phyloP scores from a whole-genome alignment of 768 basidiomycete genomes.

The Collybia mongolica region DNA sequence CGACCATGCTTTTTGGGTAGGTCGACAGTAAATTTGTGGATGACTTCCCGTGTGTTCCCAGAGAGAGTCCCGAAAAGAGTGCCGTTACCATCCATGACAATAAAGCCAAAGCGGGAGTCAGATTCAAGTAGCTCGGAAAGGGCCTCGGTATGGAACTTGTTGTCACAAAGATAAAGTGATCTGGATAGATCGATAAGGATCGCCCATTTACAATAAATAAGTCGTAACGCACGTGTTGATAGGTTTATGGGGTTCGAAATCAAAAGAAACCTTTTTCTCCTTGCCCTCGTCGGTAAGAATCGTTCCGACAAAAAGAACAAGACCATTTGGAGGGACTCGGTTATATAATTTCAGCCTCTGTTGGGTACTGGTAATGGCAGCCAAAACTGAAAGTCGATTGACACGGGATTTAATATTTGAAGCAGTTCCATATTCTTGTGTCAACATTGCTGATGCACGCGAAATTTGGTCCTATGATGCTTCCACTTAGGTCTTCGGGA shows the following conservation, averaged over 20 bases:
- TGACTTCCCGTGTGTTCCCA: constrained; percentile 94
- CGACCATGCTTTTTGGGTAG: constrained; percentile 99
- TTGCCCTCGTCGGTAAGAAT: constrained; percentile 98
- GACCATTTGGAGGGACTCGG: constrained; percentile 93
- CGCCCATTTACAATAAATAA: background rate
- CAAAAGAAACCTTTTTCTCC: constrained; percentile 98
- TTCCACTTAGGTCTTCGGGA: constrained; percentile 8
- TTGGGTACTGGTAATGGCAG: constrained; percentile 98
- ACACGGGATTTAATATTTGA: constrained; percentile 99
- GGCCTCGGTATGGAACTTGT: constrained; percentile 99
- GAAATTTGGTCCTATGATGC: constrained; percentile 83
- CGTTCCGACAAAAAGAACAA: constrained; percentile 97
- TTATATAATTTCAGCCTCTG: constrained; percentile 97
- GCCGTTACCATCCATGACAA: constrained; percentile 99
- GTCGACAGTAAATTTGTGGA: constrained; percentile 99
- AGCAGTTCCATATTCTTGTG: constrained; percentile 98
- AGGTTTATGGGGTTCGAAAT: constrained; percentile 98
- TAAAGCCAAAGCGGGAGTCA: constrained; percentile 97
- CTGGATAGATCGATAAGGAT: constrained; percentile 34
- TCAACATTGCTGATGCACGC: constrained; percentile 91
- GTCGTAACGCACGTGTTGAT: constrained; percentile 86
- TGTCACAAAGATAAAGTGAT: constrained; percentile 98
- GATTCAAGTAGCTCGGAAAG: constrained; percentile 95
- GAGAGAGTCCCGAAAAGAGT: constrained; percentile 94
- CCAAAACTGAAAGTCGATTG: constrained; percentile 94